A percentile compares a stretch with the other conserved stretches of the same genome.
Conservation (phyloP, 2,329 filamentous ascomycete species). For the Trichoderma hamatum region DNA sequence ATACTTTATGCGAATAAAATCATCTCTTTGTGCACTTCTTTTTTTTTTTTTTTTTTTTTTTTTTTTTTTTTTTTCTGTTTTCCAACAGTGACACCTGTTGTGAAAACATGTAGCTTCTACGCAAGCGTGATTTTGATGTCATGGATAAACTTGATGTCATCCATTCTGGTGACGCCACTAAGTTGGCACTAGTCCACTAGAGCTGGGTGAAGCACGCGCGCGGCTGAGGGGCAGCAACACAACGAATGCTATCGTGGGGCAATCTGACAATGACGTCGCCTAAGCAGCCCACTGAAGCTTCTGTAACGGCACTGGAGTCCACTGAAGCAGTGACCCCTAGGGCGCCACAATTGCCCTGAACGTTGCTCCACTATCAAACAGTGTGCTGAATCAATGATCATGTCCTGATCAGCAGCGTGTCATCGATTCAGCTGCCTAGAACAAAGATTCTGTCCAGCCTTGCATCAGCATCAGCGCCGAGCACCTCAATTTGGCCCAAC, state of each 20-base stretch:
- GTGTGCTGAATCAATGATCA: not conserved
- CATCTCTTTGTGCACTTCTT: not conserved
- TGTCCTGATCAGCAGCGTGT: constrained; percentile 6
- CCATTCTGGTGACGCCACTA: constrained; percentile 10
- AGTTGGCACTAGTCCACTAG: not conserved
- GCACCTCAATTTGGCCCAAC: not conserved
- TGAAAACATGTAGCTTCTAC: constrained; percentile 18
- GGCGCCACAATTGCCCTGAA: not conserved
- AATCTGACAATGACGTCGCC: constrained; percentile 22
- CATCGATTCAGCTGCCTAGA: not conserved
- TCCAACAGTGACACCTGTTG: not conserved
- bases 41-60: not conserved
- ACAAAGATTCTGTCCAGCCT: not conserved
- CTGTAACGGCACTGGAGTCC: not conserved
- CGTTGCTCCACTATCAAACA: not conserved
- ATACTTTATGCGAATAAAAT: not conserved
- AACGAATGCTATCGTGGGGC: constrained; percentile 15
- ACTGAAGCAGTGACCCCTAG: not conserved
- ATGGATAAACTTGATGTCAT: constrained; percentile 15
- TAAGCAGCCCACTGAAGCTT: not conserved
- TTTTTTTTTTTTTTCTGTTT: not conserved
- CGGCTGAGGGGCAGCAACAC: not conserved
- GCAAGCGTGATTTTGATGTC: not conserved
- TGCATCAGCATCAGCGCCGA: not conserved
- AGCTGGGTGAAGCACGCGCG: not conserved